Percentiles rank a stretch among this genome's conserved stretches.
phyloP scores from a whole-genome alignment of 176 grass and related monocot species.

The Lolium multiflorum region DNA sequence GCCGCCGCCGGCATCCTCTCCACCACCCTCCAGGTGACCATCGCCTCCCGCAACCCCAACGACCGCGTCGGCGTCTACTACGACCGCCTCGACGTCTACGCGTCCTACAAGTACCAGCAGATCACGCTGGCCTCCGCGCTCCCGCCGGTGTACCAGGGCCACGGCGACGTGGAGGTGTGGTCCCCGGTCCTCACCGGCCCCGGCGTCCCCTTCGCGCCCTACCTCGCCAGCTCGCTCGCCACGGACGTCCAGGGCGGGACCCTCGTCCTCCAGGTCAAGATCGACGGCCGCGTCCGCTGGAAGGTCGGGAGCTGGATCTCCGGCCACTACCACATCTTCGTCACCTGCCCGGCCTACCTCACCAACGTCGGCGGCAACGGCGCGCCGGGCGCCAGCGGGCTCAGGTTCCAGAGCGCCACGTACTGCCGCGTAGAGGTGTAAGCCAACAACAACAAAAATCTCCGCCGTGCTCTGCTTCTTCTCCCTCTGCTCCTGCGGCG shows the following conservation, averaged over 20 bases:
- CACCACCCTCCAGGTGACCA: constrained; percentile 61
- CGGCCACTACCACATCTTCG: constrained; percentile 71
- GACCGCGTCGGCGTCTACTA: constrained; percentile 76
- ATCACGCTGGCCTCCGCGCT: constrained; percentile 49
- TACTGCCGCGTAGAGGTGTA: constrained; percentile 74
- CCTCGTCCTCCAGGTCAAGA: constrained; percentile 60
- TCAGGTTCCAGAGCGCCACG: constrained; percentile 64
- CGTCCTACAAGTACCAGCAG: constrained; percentile 83
- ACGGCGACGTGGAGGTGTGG: constrained; percentile 83
- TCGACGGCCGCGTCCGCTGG: constrained; percentile 80
- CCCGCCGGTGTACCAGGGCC: constrained; percentile 69
- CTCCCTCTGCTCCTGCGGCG: not conserved
- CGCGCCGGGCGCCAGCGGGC: constrained; percentile 12
- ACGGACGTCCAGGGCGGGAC: constrained; percentile 46
- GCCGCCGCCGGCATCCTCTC: constrained; percentile 43
- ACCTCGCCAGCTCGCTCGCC: constrained; percentile 49
- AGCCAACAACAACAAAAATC: not conserved
- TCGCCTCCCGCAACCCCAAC: constrained; percentile 89
- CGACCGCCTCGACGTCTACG: constrained; percentile 81
- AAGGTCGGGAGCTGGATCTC: constrained; percentile 76
- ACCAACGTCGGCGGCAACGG: constrained; percentile 16
- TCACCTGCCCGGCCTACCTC: constrained; percentile 70
- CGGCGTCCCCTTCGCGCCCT: constrained; percentile 65
- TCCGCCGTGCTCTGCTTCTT: not conserved
- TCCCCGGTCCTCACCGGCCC: constrained; percentile 64